phyloP scores from a whole-genome alignment of 2,329 filamentous ascomycete species.

The Aspergillus tamarii region DNA sequence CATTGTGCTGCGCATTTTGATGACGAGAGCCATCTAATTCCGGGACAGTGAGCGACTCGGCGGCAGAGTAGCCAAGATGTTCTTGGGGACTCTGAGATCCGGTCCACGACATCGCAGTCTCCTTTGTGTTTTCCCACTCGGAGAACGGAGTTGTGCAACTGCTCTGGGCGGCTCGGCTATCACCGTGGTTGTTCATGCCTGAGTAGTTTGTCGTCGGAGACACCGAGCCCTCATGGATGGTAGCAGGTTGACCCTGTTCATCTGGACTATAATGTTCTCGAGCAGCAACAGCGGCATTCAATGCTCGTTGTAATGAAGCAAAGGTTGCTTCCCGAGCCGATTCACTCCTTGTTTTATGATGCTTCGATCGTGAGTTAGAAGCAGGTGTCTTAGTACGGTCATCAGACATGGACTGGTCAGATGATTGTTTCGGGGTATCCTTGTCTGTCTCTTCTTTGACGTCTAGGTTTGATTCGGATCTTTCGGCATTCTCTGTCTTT shows the following conservation, averaged over 20 bases:
- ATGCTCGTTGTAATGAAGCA: conserved; percentile 48
- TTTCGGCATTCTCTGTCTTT: conserved; percentile 32
- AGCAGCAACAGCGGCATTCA: conserved; percentile 46
- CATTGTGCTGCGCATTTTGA: conserved; percentile 1
- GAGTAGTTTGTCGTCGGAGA: conserved; percentile 32
- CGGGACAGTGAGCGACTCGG: conserved; percentile 26
- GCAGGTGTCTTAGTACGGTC: conserved; percentile 25
- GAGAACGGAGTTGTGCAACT: conserved; percentile 27
- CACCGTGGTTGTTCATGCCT: conserved; percentile 19
- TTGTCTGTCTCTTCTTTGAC: conserved; percentile 29
- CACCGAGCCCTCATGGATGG: conserved; percentile 33
- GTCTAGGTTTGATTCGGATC: conserved; percentile 28
- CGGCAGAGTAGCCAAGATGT: conserved; percentile 26
- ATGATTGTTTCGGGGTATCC: conserved; percentile 32
- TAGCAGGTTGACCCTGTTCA: conserved; percentile 23
- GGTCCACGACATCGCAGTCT: conserved; percentile 34
- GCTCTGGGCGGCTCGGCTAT: conserved; percentile 11
- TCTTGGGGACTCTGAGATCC: conserved; percentile 30
- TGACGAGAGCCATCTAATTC: conserved; percentile 21
- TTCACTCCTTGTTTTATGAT: conserved; percentile 43
- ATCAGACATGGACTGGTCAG: conserved; percentile 26
- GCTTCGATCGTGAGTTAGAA: conserved; percentile 31
- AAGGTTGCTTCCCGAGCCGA: conserved; percentile 46
- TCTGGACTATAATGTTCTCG: conserved; percentile 35
- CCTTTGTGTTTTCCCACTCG: conserved; percentile 33